Conservation (phyloP, 768 basidiomycete species). For the Mycena alexandri region DNA sequence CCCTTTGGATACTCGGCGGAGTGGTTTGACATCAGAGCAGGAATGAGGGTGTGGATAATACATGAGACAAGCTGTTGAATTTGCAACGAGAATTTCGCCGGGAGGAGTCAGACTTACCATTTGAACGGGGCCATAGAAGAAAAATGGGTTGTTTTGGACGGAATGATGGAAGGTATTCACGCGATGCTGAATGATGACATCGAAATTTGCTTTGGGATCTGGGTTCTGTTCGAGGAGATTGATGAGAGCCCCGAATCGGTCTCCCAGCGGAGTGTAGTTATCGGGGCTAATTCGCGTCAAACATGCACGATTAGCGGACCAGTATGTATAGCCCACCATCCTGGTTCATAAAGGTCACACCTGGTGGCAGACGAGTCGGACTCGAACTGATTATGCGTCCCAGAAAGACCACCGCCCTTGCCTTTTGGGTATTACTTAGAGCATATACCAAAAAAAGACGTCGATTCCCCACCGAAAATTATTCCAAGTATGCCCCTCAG, state of each 20-base stretch:
- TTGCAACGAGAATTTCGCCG: background rate
- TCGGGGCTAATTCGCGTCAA: background rate
- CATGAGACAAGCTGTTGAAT: conserved; percentile 7
- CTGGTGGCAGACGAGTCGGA: conserved; percentile 10
- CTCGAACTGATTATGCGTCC: conserved; percentile 29
- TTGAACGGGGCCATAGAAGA: conserved; percentile 22
- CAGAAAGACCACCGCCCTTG: background rate
- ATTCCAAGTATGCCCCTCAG: background rate
- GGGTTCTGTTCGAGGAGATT: background rate
- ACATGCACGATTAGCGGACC: background rate
- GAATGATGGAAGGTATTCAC: background rate
- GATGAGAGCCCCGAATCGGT: background rate
- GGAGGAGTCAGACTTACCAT: conserved; percentile 10
- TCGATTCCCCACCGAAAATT: background rate
- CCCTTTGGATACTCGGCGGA: conserved; percentile 7
- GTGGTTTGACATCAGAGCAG: conserved; percentile 17
- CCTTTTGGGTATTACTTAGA: background rate
- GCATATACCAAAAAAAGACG: background rate
- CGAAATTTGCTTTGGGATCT: background rate
- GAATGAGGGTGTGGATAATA: background rate
- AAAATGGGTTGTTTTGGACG: conserved; percentile 6
- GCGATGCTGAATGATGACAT: conserved; percentile 1
- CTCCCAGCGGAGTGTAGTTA: background rate
- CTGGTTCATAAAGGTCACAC: conserved; percentile 11
- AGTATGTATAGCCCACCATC: too few species aligned